Base-by-base conservation (phyloP, 805 yeast genomes). In the Teunomyces stri region DNA sequence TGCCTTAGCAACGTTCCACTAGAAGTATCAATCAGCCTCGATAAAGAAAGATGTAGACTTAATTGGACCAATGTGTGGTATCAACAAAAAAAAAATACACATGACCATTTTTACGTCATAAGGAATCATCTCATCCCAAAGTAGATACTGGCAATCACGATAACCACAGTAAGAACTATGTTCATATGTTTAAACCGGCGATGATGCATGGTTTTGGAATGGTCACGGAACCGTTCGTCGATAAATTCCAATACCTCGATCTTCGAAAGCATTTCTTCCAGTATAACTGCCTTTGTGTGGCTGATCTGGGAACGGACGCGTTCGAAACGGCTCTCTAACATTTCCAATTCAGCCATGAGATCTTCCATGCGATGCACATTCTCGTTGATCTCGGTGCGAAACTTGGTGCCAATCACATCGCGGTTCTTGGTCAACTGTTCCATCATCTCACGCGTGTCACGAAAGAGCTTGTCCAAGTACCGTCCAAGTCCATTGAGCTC, bases 181-280 rank as follows among this genome's bases (percentile, higher is more conserved):
- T 57, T 55, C 31, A 66, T 38, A 51, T 68, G 70, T 50, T 61
- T 62, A 43, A 68, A 59, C 22, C 71, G 58, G 33, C 62, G 57
- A 25, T 56, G 56, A 38, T 68, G 56, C 16, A 52, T 55, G 11
- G 50, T 49, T 13, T 48, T 55, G 21, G 69, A 56, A 47, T 67
- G 62, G 41, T 62, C 62, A 25, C 52, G 51, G 40, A 70, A 65
- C 40, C 57, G 53, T 12, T 52, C 49, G 38, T 66, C 63, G 5
- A 72, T 56, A 20, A 53, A 49, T 43, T 72, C 75, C 47, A 72
- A 57, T 7, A 62, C 46, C 33, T 64, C 64, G 42, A 72, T 51
- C 49, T 65, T 65, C 11, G 54, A 58, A 4, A 53, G 51, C 44
- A 72, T 53, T 4, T 60, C 63, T n/a, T 48, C 45, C 28, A 62